phyloP scores from a whole-genome alignment of 2,329 filamentous ascomycete species.

The Penicillium sp. region DNA sequence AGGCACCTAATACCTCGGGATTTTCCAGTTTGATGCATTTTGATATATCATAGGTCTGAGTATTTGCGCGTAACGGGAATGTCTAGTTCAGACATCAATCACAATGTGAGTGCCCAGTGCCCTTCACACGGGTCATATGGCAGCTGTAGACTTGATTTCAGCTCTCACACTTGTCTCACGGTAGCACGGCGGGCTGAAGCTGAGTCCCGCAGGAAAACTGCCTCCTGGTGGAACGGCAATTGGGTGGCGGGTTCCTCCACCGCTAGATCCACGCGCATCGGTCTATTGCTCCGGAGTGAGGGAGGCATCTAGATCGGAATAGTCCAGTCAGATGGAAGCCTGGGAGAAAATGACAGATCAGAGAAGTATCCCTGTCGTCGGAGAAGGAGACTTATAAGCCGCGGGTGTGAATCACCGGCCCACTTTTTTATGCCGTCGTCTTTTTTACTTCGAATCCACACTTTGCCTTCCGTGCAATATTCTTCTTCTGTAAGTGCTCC shows the following conservation, averaged over 20 bases:
- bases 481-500: background rate
- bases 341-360: background rate
- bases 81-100: no score
- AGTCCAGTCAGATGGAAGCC: background rate
- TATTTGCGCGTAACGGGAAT: background rate
- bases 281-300: background rate
- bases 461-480: background rate
- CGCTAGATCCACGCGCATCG: background rate
- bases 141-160: background rate
- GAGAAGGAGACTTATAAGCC: background rate
- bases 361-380: background rate
- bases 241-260: background rate
- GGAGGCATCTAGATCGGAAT: background rate
- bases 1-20: background rate
- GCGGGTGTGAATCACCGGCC: constrained; percentile 5
- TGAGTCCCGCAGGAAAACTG: background rate
- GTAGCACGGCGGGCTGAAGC: background rate
- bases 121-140: background rate
- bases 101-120: background rate
- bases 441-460: constrained; percentile 1
- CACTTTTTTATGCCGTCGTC: constrained; percentile 4
- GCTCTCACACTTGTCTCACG: background rate
- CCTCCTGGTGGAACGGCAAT: background rate
- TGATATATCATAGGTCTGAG: background rate
- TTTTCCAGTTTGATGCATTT: background rate